These are phyloP conservation scores for Sclerotinia minor DNA, from an alignment of 2,329 filamentous ascomycete species.

Conservation along the genomic window DNA sequence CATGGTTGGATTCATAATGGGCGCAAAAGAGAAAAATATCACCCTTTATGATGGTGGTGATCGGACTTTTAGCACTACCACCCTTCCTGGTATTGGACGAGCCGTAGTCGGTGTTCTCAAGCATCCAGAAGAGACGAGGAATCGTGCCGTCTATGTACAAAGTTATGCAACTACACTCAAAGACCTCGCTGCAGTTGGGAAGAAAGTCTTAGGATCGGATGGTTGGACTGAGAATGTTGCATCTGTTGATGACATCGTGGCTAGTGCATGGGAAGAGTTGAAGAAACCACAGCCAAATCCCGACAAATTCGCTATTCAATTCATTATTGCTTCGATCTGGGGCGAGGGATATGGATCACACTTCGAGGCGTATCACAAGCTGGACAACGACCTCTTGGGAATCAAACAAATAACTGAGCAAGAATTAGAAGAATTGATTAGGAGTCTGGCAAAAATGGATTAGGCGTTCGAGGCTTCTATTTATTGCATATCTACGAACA, in stretches of 20 bases:
- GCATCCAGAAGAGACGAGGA: conserved; percentile 39
- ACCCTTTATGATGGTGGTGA: conserved; percentile 54
- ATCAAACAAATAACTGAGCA: conserved; percentile 64
- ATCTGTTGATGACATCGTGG: conserved; percentile 26
- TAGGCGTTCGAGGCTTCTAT: neutral
- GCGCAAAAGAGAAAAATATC: conserved; percentile 31
- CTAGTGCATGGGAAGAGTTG: conserved; percentile 31
- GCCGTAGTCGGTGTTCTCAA: conserved; percentile 43
- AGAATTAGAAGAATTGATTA: conserved; percentile 41
- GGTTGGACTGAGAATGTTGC: conserved; percentile 32
- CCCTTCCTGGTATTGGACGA: conserved; percentile 41
- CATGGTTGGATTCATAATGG: conserved; percentile 12
- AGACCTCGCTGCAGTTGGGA: conserved; percentile 26
- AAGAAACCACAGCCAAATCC: conserved; percentile 27
- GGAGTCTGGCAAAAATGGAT: neutral
- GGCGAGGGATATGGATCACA: conserved; percentile 40
- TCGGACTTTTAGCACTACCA: conserved; percentile 33
- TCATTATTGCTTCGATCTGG: conserved; percentile 39
- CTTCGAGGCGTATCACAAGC: conserved; percentile 42
- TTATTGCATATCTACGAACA: too few relatives aligned
- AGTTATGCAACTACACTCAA: conserved; percentile 32
- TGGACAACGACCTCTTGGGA: conserved; percentile 60
- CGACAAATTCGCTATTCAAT: conserved; percentile 28
- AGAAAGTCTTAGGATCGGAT: conserved; percentile 28
- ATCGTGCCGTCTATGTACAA: conserved; percentile 29